phyloP scores from a whole-genome alignment of 2,329 filamentous ascomycete species.

The Dissoconium aciculare region DNA sequence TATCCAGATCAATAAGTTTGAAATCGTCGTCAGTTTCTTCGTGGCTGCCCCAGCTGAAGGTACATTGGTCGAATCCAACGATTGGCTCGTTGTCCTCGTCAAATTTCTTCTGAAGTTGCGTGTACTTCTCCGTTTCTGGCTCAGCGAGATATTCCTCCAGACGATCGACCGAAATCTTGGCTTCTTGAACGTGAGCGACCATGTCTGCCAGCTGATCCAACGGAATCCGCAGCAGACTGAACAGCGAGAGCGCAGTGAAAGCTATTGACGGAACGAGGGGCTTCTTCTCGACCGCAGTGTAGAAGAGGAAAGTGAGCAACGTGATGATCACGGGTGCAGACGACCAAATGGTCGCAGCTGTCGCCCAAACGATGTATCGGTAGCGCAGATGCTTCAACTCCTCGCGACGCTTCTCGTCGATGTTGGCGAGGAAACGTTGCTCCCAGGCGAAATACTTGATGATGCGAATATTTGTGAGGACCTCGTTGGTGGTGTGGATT shows the following conservation, averaged over 20 bases:
- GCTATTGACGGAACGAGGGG: conserved; percentile 81
- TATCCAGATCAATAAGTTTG: conserved; percentile 64
- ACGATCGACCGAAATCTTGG: conserved; percentile 90
- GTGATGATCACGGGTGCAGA: conserved; percentile 90
- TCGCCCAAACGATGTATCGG: conserved; percentile 81
- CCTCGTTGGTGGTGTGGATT: conserved; percentile 92
- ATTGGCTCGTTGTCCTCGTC: conserved; percentile 54
- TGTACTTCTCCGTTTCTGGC: conserved; percentile 91
- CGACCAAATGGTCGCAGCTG: conserved; percentile 90
- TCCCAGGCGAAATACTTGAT: conserved; percentile 99
- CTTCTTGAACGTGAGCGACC: conserved; percentile 95
- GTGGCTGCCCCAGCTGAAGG: conserved; percentile 80
- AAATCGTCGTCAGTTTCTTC: conserved; percentile 38
- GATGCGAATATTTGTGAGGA: conserved; percentile 91
- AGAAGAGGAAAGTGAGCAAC: conserved; percentile 88
- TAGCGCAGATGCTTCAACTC: conserved; percentile 67
- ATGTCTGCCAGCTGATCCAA: conserved; percentile 95
- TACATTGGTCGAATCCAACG: conserved; percentile 74
- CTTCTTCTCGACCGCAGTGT: conserved; percentile 80
- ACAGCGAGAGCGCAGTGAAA: conserved; percentile 91
- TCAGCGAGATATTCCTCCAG: conserved; percentile 88
- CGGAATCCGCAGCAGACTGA: conserved; percentile 82
- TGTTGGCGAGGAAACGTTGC: conserved; percentile 67
- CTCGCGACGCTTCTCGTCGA: conserved; percentile 70
- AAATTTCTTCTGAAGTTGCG: conserved; percentile 56